Evolutionary conservation across 192 early-diverging fungal species (phyloP).

Genomic region (Backusella circina): DNA sequence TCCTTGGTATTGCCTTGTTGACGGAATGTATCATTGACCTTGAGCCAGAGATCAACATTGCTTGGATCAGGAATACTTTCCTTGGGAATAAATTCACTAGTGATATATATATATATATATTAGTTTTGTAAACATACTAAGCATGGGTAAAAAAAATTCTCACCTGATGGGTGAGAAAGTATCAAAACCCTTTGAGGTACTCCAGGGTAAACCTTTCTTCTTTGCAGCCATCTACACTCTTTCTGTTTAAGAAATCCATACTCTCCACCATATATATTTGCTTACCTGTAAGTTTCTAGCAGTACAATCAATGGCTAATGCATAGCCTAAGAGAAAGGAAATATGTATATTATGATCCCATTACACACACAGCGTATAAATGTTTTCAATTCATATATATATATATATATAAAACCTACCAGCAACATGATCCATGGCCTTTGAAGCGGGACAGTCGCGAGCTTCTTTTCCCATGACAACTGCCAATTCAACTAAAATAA

Average conservation of each 20-base stretch:
- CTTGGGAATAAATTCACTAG: slow-evolving; percentile 75
- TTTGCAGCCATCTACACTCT: slow-evolving; percentile 55
- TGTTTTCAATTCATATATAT: neutral
- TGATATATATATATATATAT: neutral
- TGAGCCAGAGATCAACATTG: slow-evolving; percentile 71
- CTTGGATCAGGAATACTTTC: slow-evolving; percentile 64
- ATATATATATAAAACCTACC: slow-evolving; percentile 20
- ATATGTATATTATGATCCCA: neutral
- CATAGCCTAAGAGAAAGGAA: slow-evolving; percentile 54
- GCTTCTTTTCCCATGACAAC: slow-evolving; percentile 84
- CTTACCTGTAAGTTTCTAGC: slow-evolving; percentile 79
- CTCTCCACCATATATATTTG: too few relatives aligned
- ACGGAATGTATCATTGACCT: slow-evolving; percentile 61
- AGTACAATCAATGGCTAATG: slow-evolving; percentile 89
- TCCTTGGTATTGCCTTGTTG: slow-evolving; percentile 87
- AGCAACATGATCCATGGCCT: slow-evolving; percentile 64
- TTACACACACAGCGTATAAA: too few relatives aligned
- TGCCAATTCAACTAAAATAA: slow-evolving; percentile 76
- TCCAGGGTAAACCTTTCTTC: slow-evolving; percentile 85
- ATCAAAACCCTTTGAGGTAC: slow-evolving; percentile 91
- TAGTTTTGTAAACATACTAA: neutral
- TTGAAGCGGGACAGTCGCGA: slow-evolving; percentile 61
- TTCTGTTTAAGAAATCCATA: neutral
- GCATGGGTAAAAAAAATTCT: neutral
- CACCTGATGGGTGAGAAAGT: slow-evolving; percentile 90